phyloP scores from a whole-genome alignment of 306 rosid species.

The Acacia crassicarpa region DNA sequence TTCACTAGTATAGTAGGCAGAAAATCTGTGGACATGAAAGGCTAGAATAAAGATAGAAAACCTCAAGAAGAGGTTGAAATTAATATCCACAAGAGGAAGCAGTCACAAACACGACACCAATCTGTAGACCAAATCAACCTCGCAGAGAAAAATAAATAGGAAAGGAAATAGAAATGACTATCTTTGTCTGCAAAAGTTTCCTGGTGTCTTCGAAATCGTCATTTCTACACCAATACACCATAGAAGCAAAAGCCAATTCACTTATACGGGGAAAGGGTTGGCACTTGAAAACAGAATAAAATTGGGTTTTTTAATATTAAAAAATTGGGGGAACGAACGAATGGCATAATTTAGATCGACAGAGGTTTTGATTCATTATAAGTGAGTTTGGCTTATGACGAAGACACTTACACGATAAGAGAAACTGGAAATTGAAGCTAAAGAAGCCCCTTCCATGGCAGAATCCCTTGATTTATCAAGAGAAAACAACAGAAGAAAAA shows the following conservation, averaged over 20 bases:
- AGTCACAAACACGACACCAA: background rate
- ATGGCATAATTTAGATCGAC: too few relatives aligned
- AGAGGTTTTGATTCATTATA: too few relatives aligned
- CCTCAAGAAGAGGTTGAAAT: background rate
- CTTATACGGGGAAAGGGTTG: background rate
- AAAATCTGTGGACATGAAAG: background rate
- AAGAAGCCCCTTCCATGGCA: background rate
- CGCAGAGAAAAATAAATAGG: background rate
- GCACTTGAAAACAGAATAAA: background rate
- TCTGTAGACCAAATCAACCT: too few relatives aligned
- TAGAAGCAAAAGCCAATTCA: constrained; percentile 1
- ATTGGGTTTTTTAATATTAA: background rate
- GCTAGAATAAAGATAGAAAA: too few relatives aligned
- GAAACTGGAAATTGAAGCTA: background rate
- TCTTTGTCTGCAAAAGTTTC: background rate
- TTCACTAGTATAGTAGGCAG: background rate
- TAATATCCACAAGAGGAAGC: background rate
- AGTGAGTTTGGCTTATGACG: background rate
- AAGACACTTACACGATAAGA: background rate
- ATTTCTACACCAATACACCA: background rate
- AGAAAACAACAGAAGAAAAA: too few relatives aligned
- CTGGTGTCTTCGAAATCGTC: background rate
- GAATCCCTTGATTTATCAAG: background rate
- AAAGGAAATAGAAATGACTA: background rate
- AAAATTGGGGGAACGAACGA: too few relatives aligned